A percentile compares a stretch with the other conserved stretches of the same genome.
Conservation (phyloP, 2,329 filamentous ascomycete genomes). For the Knufia fluminis region DNA sequence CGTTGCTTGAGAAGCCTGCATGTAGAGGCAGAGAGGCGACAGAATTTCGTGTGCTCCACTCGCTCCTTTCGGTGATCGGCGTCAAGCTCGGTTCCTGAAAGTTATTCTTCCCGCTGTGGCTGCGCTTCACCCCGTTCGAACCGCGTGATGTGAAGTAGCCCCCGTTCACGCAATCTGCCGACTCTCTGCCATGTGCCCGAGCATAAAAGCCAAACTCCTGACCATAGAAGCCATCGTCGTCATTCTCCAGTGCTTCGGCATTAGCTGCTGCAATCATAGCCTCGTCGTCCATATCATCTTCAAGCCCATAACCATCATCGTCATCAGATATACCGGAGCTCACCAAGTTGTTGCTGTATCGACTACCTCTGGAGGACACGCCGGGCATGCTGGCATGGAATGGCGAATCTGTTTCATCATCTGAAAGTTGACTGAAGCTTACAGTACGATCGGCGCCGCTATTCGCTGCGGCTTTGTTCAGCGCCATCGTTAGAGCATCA, state of each 20-base stretch:
- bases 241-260: conserved; percentile 81
- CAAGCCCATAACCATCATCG: conserved; percentile 44
- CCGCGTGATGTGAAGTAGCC: conserved; percentile 80
- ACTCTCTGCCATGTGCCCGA: conserved; percentile 38
- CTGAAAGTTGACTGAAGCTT: conserved; percentile 37
- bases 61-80: conserved; percentile 89
- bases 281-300: conserved; percentile 68
- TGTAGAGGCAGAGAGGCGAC: conserved; percentile 64
- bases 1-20: conserved; percentile 35
- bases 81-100: conserved; percentile 86
- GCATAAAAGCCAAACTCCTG: conserved; percentile 97
- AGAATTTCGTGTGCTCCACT: conserved; percentile 91
- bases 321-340: conserved; percentile 32
- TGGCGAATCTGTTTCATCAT: conserved; percentile 30
- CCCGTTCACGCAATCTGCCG: conserved; percentile 60
- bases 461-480: conserved; percentile 63
- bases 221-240: conserved; percentile 89
- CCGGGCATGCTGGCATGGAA: conserved; percentile 35
- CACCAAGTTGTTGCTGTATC: conserved; percentile 38
- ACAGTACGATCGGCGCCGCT: conserved; percentile 62
- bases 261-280: conserved; percentile 92
- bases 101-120: conserved; percentile 61
- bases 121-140: conserved; percentile 51
- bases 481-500: conserved; percentile 71
- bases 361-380: conserved; percentile 42